Evolutionary conservation across 257 asterid genomes (phyloP), one percentile per base, ranked within the genome.

Genomic region (Asclepias syriaca): DNA sequence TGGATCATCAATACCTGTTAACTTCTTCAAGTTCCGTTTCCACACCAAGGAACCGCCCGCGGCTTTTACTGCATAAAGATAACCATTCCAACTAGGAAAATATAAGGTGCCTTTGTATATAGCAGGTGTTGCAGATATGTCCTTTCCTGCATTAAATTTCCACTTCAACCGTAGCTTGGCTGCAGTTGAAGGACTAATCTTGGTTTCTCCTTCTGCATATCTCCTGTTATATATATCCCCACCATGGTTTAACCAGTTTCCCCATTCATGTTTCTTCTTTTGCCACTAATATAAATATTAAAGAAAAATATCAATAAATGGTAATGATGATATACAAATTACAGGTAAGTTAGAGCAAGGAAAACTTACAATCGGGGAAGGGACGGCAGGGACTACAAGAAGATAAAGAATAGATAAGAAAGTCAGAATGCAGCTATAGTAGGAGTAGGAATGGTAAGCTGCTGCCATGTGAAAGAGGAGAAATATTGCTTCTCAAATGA

Each of bases 21-120:
- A 70, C 16, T 40, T 14, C 8, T 65, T 45, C 43, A 85, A 48
- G 40, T 80, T 77, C 75, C 73, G 74, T 67, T 77, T 70, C 90
- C 93, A 87, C 9, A 83, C 78, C 0, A 85, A 57, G 68, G 81
- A 69, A 6, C 90, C 90, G 45, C 85, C 87, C 0, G 29, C 6
- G 5, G 81, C 81, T 65, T 70, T 84, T 9, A 85, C 87, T 0
- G 90, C 93, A 22, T 83, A 85, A 0, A 80, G 71, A 70, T 78
- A 65, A 0, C 90, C 90, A 32, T 85, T 77, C 85, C 90, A 87
- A 73, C 86, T 78, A 0, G 93, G 88, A 40, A 87, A 85, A 49
- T 85, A 87, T 0, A 87, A 63, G 0, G 43, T 32, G 11, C 86
- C 88, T 0, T 53, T 57, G 18, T 48, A 79, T 51, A 84, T 59